Evolutionary conservation across 257 asterid genomes (phyloP), one percentile per base, ranked within the genome.

Genomic region (Ehretia macrophylla): DNA sequence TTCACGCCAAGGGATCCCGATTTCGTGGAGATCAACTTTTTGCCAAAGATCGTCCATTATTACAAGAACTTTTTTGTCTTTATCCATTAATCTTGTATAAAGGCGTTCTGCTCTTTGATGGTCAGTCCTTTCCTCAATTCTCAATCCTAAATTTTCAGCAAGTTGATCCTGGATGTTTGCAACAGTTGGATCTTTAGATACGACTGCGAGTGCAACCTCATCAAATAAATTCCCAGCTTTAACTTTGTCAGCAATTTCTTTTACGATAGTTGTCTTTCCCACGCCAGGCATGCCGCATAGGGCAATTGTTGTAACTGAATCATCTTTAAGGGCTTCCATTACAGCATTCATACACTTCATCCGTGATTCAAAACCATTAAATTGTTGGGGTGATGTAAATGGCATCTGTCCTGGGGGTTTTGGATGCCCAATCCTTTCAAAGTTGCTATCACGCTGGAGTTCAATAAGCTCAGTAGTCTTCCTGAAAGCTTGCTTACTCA

Each of bases 401-500:
- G 22, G 8, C 62, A 62, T 56, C 20, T 42, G 22, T 0, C 5
- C 8, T 0, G 17, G 27, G 1, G 27, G 62, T 39, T 5, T 14
- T 18, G 49, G 47, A 20, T 57, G 32, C 11, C 62, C 35, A 42
- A 57, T 37, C 16, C 17, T 35, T 0, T 19, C 17, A 56, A 22
- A 12, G 0, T 23, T 40, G 46, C 70, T 32, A 22, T 23, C 44
- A n/a, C n/a, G n/a, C 12, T 11, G 37, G 35, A 59, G 44, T n/a
- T 42, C 17, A 12, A 44, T 32, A 44, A 71, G 20, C 35, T 14
- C 45, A 17, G 11, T 32, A 23, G 37, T 22, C 9, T 18, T 71
- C 27, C 46, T 56, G 5, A 17, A 46, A 8, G 67, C 72, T 42
- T 56, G 65, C n/a, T n/a, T n/a, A n/a, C n/a, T n/a, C n/a, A n/a